phyloP scores from a whole-genome alignment of 495 filamentous ascomycete genomes.

The Articulospora tetracladia region DNA sequence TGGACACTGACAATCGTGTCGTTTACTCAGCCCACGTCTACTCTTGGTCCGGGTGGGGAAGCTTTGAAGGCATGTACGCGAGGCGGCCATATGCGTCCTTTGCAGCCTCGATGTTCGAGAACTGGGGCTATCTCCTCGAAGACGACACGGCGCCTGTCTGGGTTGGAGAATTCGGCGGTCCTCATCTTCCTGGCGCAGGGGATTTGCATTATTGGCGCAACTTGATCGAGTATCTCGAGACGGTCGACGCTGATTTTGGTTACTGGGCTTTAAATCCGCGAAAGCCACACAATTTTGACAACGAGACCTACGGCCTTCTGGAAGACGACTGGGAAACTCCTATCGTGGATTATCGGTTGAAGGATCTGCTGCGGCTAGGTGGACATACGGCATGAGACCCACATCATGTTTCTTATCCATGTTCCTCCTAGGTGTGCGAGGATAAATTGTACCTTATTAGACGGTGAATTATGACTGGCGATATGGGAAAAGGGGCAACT shows the following conservation, averaged over 20 bases:
- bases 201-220: constrained; percentile 58
- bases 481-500: neutral
- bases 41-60: constrained; percentile 59
- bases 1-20: constrained; percentile 45
- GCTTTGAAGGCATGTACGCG: constrained; percentile 43
- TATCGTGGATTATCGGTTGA: constrained; percentile 52
- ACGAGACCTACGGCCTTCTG: constrained; percentile 51
- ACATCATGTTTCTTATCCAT: neutral
- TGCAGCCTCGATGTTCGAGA: constrained; percentile 50
- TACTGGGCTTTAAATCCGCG: constrained; percentile 58
- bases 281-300: constrained; percentile 49
- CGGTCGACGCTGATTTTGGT: constrained; percentile 54
- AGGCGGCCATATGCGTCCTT: constrained; percentile 52
- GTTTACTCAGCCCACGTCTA: constrained; percentile 64
- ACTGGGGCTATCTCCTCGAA: constrained; percentile 55
- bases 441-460: neutral
- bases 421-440: neutral
- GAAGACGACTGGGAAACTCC: constrained; percentile 54
- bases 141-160: constrained; percentile 55
- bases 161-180: constrained; percentile 57
- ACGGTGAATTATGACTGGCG: neutral
- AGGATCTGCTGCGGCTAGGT: constrained; percentile 38
- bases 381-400: neutral
- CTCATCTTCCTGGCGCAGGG: constrained; percentile 40
- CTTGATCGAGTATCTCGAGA: constrained; percentile 47